Percentiles rank a stretch among this genome's conserved stretches.
phyloP scores from a whole-genome alignment of 1,284 basidiomycete species.

The Heterobasidion annosum region DNA sequence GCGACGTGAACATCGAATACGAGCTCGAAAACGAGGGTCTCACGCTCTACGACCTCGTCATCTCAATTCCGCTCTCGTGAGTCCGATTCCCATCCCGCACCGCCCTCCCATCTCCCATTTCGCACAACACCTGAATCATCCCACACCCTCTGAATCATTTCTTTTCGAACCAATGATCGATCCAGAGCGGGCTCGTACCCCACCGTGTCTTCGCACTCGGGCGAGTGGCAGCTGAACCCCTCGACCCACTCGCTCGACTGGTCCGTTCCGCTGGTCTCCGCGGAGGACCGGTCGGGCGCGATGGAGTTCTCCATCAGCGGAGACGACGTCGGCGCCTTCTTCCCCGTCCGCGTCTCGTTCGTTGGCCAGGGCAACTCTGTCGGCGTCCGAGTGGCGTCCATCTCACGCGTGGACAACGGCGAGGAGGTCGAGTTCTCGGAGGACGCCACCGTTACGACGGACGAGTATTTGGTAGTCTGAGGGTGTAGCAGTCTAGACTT shows the following conservation, averaged over 20 bases:
- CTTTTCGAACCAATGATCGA: slow-evolving; percentile 4
- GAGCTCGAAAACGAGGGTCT: slow-evolving; percentile 85
- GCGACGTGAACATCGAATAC: slow-evolving; percentile 95
- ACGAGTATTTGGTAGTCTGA: slow-evolving; percentile 59
- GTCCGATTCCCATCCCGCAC: slow-evolving; percentile 20
- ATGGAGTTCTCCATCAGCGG: slow-evolving; percentile 86
- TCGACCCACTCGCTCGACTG: slow-evolving; percentile 78
- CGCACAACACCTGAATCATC: neutral
- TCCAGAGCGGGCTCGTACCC: slow-evolving; percentile 75
- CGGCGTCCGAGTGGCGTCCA: slow-evolving; percentile 54
- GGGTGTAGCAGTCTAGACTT: slow-evolving; percentile 5
- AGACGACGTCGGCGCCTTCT: slow-evolving; percentile 80
- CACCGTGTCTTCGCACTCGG: slow-evolving; percentile 71
- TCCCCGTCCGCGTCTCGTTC: slow-evolving; percentile 87
- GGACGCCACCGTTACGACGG: slow-evolving; percentile 65
- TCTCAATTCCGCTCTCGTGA: slow-evolving; percentile 89
- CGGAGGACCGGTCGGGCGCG: slow-evolving; percentile 61
- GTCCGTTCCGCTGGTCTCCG: slow-evolving; percentile 59
- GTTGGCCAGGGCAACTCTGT: slow-evolving; percentile 72
- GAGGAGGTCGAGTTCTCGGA: slow-evolving; percentile 67
- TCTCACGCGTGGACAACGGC: slow-evolving; percentile 49
- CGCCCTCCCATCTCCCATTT: neutral
- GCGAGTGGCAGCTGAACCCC: slow-evolving; percentile 77
- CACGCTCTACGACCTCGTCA: slow-evolving; percentile 76
- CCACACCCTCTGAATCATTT: neutral